Conservation (phyloP, 345 rosid species). For the Psidium friedrichsthalianum region DNA sequence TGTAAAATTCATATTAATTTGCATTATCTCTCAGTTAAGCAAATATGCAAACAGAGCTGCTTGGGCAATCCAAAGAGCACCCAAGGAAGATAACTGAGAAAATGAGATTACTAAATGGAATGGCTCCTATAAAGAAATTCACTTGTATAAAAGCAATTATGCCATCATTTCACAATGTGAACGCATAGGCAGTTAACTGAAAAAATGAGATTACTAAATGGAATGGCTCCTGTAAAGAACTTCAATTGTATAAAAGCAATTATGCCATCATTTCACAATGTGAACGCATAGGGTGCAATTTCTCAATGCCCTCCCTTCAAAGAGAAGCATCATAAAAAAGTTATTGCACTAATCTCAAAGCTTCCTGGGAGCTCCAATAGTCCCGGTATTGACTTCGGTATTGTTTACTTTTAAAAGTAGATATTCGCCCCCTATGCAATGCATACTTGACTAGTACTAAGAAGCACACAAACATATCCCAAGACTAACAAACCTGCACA, state of each 20-base stretch:
- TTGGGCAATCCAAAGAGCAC: neutral
- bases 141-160: neutral
- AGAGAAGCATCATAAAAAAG: neutral
- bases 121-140: neutral
- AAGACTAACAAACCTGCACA: slow-evolving; percentile 61
- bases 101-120: neutral
- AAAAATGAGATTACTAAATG: neutral
- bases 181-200: neutral
- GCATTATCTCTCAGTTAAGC: neutral
- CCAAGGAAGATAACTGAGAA: neutral
- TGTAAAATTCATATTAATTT: neutral
- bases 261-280: neutral
- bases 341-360: neutral
- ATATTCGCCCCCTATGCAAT: neutral
- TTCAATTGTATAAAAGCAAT: neutral
- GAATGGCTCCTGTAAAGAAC: neutral
- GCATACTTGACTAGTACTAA: neutral
- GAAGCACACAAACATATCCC: neutral
- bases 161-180: too few relatives aligned
- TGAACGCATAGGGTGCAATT: neutral
- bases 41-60: neutral
- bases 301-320: neutral
- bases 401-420: neutral
- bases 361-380: neutral
- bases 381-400: neutral